These are phyloP conservation scores for Gynostemma pentaphyllum DNA, from an alignment of 306 rosid genomes.

Conservation along the genomic window DNA sequence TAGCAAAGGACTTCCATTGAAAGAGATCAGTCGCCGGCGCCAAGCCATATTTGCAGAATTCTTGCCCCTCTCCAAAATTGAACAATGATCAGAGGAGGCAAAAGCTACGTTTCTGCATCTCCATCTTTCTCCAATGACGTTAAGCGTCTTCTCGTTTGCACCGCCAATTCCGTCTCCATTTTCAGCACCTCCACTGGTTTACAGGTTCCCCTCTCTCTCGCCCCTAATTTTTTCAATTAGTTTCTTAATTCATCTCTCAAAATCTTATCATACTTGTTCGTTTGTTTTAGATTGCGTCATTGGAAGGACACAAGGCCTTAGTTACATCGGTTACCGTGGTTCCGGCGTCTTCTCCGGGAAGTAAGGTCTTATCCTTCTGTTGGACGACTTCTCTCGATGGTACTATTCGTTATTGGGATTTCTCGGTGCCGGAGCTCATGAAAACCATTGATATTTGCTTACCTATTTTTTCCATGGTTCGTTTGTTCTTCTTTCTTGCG, in stretches of 20 bases:
- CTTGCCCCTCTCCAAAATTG: not conserved
- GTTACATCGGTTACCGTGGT: constrained; percentile 63
- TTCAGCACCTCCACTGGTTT: constrained; percentile 71
- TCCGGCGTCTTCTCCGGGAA: constrained; percentile 31
- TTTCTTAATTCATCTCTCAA: not conserved
- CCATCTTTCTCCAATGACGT: constrained; percentile 78
- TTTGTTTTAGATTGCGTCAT: constrained; percentile 21
- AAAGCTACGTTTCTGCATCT: constrained; percentile 48
- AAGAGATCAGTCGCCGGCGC: not conserved
- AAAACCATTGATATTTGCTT: constrained; percentile 34
- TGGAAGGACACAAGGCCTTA: constrained; percentile 61
- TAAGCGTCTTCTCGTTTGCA: constrained; percentile 59
- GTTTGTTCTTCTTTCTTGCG: not conserved
- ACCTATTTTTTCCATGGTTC: constrained; percentile 74
- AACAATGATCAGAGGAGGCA: constrained; percentile 53
- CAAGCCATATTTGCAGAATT: not conserved
- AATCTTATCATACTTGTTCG: not conserved
- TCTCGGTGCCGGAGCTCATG: constrained; percentile 45
- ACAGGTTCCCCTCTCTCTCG: constrained; percentile 24
- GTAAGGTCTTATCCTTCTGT: constrained; percentile 40
- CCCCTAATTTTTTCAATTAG: not conserved
- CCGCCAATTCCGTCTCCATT: constrained; percentile 46
- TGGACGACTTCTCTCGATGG: constrained; percentile 85
- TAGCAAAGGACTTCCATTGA: not conserved
- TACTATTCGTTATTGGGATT: constrained; percentile 79